Evolutionary conservation across 768 basidiomycete species (phyloP).

Genomic region (Lentinula edodes): DNA sequence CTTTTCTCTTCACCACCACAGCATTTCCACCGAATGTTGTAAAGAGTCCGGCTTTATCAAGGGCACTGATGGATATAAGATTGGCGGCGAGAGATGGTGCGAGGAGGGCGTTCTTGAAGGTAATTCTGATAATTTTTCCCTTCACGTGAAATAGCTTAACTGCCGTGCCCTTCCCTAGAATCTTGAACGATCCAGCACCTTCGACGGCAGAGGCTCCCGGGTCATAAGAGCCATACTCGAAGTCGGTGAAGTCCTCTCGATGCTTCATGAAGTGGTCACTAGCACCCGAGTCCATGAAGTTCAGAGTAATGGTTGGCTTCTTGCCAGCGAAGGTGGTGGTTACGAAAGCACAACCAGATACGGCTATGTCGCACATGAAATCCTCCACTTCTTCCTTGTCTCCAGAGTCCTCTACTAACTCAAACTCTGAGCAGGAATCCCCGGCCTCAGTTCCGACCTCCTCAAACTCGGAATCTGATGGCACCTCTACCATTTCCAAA

Average conservation of each 20-base stretch:
- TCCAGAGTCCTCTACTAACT: too few species aligned
- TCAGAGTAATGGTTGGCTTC: too few species aligned
- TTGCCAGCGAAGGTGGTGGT: too few species aligned
- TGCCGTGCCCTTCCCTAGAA: constrained; percentile 6
- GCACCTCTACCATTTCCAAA: too few species aligned
- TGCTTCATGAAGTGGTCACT: constrained; percentile 7
- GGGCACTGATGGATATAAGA: constrained; percentile 7
- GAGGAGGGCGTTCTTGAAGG: constrained; percentile 9
- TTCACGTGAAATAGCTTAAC: neutral
- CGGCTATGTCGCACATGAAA: too few species aligned
- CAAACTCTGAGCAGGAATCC: too few species aligned
- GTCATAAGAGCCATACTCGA: neutral
- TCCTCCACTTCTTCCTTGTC: too few species aligned
- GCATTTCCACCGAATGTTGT: too few species aligned
- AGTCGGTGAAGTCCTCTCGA: neutral
- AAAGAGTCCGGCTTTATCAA: neutral
- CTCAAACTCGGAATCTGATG: too few species aligned
- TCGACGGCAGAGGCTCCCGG: neutral
- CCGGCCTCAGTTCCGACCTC: too few species aligned
- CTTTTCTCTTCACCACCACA: neutral
- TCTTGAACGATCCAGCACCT: neutral
- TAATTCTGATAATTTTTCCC: neutral
- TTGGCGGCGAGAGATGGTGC: constrained; percentile 10
- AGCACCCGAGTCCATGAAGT: constrained; percentile 11
- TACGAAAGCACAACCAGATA: too few species aligned